A percentile compares a stretch with the other conserved stretches of the same genome.
phyloP scores from a whole-genome alignment of 1,139 yeast species.

The Meyerozyma athensensis region DNA sequence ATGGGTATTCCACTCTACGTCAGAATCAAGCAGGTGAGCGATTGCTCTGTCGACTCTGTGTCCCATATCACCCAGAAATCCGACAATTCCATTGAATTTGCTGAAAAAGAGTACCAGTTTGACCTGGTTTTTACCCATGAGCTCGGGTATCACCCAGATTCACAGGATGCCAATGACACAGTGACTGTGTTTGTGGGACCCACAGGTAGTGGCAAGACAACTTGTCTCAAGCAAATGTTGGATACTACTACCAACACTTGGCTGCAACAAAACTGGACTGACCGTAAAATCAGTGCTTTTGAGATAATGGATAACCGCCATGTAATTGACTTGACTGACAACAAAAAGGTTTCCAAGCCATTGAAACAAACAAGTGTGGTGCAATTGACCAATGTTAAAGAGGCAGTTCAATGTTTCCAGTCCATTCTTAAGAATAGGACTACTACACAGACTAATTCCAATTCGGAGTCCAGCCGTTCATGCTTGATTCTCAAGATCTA shows the following conservation, averaged over 20 bases:
- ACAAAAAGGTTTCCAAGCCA: conserved; percentile 9
- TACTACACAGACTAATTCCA: conserved; percentile 19
- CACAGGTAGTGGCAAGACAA: conserved; percentile 33
- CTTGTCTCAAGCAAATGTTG: conserved; percentile 19
- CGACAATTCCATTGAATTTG: conserved; percentile 16
- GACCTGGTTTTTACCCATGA: conserved; percentile 9
- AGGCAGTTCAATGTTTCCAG: neutral
- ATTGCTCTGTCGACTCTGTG: neutral
- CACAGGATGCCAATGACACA: conserved; percentile 9
- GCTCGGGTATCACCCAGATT: neutral
- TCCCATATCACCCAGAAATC: conserved; percentile 12
- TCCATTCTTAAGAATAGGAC: conserved; percentile 18
- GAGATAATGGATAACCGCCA: conserved; percentile 26
- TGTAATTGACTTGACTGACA: conserved; percentile 20
- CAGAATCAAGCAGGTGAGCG: conserved; percentile 5
- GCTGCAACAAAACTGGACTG: conserved; percentile 5
- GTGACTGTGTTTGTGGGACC: conserved; percentile 30
- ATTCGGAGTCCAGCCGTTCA: conserved; percentile 22
- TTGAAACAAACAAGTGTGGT: conserved; percentile 11
- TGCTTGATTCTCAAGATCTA: conserved; percentile 25
- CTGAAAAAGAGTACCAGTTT: conserved; percentile 20
- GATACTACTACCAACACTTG: conserved; percentile 7
- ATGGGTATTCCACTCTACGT: conserved; percentile 7
- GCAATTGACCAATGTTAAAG: conserved; percentile 7
- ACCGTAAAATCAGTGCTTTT: conserved; percentile 21